Percentiles rank a stretch among this genome's conserved stretches.
These are phyloP conservation scores for Avena atlantica DNA, from an alignment of 176 grass and related monocot genomes.

Conservation along the genomic window DNA sequence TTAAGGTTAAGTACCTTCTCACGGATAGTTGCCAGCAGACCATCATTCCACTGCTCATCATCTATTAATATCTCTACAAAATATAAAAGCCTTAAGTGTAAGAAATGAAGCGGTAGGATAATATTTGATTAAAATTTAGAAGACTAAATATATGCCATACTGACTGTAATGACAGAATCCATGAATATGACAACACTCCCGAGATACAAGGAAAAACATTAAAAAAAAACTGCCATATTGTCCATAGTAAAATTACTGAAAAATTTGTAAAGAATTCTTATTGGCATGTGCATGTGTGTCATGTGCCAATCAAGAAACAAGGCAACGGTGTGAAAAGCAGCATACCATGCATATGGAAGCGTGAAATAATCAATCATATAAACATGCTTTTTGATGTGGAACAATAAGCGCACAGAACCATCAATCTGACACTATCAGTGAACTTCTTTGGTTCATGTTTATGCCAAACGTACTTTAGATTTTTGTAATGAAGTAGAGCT, in stretches of 20 bases:
- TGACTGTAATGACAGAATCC: constrained; percentile 13
- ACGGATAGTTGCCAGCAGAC: constrained; percentile 91
- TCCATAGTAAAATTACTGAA: constrained; percentile 12
- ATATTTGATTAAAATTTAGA: constrained; percentile 37
- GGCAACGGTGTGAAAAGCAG: not conserved
- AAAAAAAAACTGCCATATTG: not conserved
- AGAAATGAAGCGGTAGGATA: constrained; percentile 8
- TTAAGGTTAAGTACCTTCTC: constrained; percentile 70
- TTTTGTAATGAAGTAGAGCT: not conserved
- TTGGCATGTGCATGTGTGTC: not conserved
- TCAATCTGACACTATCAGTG: not conserved
- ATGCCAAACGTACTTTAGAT: not conserved
- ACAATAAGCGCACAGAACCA: not conserved
- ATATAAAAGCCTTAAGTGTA: constrained; percentile 21
- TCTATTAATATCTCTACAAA: constrained; percentile 79
- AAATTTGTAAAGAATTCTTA: not conserved
- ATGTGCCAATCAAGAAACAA: not conserved
- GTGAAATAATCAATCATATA: constrained; percentile 21
- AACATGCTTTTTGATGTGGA: not conserved
- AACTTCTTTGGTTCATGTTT: not conserved
- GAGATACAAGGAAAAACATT: not conserved
- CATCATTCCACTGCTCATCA: constrained; percentile 93
- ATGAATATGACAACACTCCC: constrained; percentile 12
- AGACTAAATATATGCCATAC: constrained; percentile 27
- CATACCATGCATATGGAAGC: not conserved